Percentiles rank a stretch among this genome's conserved stretches.
Evolutionary conservation across 1,139 yeast species (phyloP).

Genomic region (Petasospora rhodanensis): DNA sequence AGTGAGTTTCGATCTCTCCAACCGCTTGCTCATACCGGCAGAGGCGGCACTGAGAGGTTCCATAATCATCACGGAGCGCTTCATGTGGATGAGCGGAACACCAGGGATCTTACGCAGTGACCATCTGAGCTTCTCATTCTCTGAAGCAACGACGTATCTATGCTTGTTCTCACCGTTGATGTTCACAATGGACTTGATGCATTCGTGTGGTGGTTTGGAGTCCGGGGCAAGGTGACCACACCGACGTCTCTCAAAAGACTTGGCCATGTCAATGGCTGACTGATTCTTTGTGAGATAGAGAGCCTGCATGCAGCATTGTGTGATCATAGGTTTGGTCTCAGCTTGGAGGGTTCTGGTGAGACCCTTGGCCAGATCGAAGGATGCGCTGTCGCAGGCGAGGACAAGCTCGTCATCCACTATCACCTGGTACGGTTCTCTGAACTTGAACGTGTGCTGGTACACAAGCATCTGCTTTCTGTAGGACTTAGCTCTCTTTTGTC

Average conservation of each 20-base stretch:
- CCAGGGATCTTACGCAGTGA: constrained; percentile 76
- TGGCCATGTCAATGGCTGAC: constrained; percentile 73
- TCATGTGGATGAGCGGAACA: constrained; percentile 81
- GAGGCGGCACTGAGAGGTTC: constrained; percentile 85
- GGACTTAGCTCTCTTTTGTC: constrained; percentile 92
- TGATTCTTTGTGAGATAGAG: constrained; percentile 69
- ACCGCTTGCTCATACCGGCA: constrained; percentile 43
- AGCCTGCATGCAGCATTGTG: constrained; percentile 92
- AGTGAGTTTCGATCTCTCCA: constrained; percentile 64
- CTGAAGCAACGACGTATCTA: constrained; percentile 85
- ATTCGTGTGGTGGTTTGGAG: constrained; percentile 68
- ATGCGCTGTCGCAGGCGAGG: constrained; percentile 56
- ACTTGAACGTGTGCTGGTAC: constrained; percentile 79
- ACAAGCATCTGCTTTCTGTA: constrained; percentile 90
- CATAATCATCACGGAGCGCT: constrained; percentile 91
- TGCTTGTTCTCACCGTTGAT: constrained; percentile 79
- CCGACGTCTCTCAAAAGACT: constrained; percentile 74
- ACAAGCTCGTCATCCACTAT: constrained; percentile 79
- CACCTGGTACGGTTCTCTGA: constrained; percentile 91
- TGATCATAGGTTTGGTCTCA: constrained; percentile 86
- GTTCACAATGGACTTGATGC: constrained; percentile 67
- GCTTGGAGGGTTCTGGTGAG: constrained; percentile 77
- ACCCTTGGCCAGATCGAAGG: constrained; percentile 74
- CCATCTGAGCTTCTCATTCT: constrained; percentile 64
- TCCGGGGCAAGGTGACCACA: constrained; percentile 57